A percentile compares a stretch with the other conserved stretches of the same genome.
Conservation (phyloP, 805 yeast genomes). For the Komagataella kurtzmanii region DNA sequence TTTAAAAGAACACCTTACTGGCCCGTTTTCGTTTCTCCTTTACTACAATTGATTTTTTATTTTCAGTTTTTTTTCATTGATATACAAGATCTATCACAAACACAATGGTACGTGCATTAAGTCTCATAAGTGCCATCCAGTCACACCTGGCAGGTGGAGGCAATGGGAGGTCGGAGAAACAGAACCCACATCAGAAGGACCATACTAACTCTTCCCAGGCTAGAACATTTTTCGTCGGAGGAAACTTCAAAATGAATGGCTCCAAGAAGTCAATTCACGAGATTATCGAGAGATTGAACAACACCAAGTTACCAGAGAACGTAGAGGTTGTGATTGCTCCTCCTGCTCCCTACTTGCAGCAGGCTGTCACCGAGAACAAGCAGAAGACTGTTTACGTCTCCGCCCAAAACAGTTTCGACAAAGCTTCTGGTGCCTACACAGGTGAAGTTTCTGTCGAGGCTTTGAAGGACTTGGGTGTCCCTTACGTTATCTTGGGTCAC, state of each 20-base stretch:
- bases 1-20: background rate
- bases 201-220: slow-evolving; percentile 27
- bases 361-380: slow-evolving; percentile 55
- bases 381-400: slow-evolving; percentile 67
- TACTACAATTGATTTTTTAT: background rate
- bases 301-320: slow-evolving; percentile 56
- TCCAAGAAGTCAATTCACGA: slow-evolving; percentile 70
- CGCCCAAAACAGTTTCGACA: slow-evolving; percentile 84
- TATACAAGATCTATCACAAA: background rate
- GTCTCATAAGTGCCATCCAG: background rate
- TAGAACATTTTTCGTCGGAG: slow-evolving; percentile 94
- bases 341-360: slow-evolving; percentile 83
- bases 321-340: slow-evolving; percentile 95
- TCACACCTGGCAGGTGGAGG: slow-evolving; percentile 1
- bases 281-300: slow-evolving; percentile 76
- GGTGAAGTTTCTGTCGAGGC: slow-evolving; percentile 90
- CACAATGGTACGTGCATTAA: slow-evolving; percentile 4
- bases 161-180: background rate
- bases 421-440: slow-evolving; percentile 93
- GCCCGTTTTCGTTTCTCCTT: background rate
- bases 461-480: slow-evolving; percentile 82
- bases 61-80: background rate
- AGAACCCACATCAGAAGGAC: background rate
- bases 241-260: slow-evolving; percentile 99
- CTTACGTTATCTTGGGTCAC: slow-evolving; percentile 95